Conservation (phyloP, 768 basidiomycete species). For the Leccinum barrowsii region DNA sequence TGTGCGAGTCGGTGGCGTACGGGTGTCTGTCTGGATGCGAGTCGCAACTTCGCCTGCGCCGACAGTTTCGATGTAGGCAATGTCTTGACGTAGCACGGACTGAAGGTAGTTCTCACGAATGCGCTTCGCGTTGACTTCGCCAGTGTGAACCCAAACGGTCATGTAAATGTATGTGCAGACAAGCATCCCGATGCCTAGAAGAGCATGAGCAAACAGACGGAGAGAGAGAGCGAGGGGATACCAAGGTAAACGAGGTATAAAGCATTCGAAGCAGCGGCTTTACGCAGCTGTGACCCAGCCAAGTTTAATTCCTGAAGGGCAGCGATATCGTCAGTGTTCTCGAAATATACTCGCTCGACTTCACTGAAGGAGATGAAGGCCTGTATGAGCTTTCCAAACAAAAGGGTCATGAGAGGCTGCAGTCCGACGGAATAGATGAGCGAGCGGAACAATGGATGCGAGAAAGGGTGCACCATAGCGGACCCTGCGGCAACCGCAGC, state of each 20-base stretch:
- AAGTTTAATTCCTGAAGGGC: slow-evolving; percentile 33
- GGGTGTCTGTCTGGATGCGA: slow-evolving; percentile 87
- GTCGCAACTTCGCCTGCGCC: slow-evolving; percentile 94
- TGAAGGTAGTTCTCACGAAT: slow-evolving; percentile 80
- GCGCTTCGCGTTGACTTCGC: slow-evolving; percentile 81
- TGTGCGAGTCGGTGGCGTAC: slow-evolving; percentile 39
- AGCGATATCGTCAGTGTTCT: slow-evolving; percentile 23
- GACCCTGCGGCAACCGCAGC: slow-evolving; percentile 76
- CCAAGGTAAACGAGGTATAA: slow-evolving; percentile 66
- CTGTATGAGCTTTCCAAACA: slow-evolving; percentile 82
- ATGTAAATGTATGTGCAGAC: slow-evolving; percentile 71
- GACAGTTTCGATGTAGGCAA: slow-evolving; percentile 86
- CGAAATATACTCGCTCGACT: slow-evolving; percentile 7
- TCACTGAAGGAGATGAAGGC: slow-evolving; percentile 60
- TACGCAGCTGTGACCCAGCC: slow-evolving; percentile 48
- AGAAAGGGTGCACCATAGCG: slow-evolving; percentile 53
- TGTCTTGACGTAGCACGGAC: slow-evolving; percentile 80
- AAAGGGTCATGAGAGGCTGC: slow-evolving; percentile 73
- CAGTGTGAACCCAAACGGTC: slow-evolving; percentile 67
- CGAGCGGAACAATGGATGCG: background rate
- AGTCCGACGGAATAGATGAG: background rate
- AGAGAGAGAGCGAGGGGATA: slow-evolving; percentile 27
- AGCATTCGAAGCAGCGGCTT: slow-evolving; percentile 52
- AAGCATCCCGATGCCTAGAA: slow-evolving; percentile 69
- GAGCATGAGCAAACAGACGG: background rate